phyloP scores from a whole-genome alignment of 2,329 filamentous ascomycete species.

The Coniochaeta prunicola region DNA sequence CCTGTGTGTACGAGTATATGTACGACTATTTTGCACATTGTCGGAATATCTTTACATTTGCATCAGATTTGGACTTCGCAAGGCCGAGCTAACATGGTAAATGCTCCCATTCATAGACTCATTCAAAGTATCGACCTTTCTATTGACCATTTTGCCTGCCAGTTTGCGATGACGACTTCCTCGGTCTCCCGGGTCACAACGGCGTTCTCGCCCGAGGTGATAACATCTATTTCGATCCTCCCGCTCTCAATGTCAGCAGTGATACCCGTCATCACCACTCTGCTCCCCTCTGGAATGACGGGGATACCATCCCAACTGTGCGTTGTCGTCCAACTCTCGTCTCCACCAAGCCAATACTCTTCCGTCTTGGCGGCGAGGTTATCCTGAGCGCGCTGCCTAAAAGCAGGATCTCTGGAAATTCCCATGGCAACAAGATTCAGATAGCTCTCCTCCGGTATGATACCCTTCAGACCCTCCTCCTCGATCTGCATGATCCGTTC shows the following conservation, averaged over 20 bases:
- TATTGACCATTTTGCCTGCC: background rate
- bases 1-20: too few species aligned
- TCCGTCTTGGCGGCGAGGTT: background rate
- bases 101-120: background rate
- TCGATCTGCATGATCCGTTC: conserved; percentile 9
- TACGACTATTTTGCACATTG: too few species aligned
- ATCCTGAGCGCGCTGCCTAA: background rate
- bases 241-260: background rate
- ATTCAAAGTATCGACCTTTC: background rate
- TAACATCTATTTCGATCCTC: background rate
- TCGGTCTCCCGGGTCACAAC: background rate
- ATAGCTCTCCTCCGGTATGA: conserved; percentile 3
- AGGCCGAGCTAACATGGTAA: background rate
- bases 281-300: background rate
- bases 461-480: conserved; percentile 9
- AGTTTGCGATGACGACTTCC: background rate
- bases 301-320: conserved; percentile 1
- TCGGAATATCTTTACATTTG: too few species aligned
- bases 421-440: background rate
- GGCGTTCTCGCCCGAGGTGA: background rate
- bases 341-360: conserved; percentile 1
- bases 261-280: background rate
- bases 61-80: too few species aligned
- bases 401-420: background rate
- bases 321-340: background rate